Percentiles rank a stretch among this genome's conserved stretches.
These are phyloP conservation scores for Penicillium concentricum DNA, from an alignment of 2,329 filamentous ascomycete genomes.

Conservation along the genomic window DNA sequence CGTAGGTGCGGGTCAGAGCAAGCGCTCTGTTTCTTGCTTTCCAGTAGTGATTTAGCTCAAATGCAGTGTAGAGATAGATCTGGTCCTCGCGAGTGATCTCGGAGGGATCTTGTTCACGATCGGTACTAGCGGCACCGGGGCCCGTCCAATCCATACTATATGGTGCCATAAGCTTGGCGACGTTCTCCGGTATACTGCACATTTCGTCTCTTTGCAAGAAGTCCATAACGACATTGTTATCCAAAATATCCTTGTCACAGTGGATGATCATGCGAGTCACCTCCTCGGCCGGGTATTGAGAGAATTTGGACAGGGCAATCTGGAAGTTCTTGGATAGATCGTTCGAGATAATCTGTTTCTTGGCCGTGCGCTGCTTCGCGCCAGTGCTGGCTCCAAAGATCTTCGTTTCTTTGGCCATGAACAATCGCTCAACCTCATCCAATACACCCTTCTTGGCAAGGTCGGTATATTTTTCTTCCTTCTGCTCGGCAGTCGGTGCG, in stretches of 20 bases:
- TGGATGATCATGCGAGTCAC: conserved; percentile 92
- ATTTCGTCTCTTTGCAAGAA: conserved; percentile 91
- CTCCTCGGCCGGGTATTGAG: conserved; percentile 77
- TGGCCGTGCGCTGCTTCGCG: conserved; percentile 78
- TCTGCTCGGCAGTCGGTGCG: conserved; percentile 78
- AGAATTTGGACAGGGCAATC: conserved; percentile 92
- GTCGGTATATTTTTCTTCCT: conserved; percentile 94
- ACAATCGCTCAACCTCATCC: conserved; percentile 95
- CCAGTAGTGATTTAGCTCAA: conserved; percentile 96
- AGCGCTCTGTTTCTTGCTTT: conserved; percentile 94
- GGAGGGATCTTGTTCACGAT: conserved; percentile 77
- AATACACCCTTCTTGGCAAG: conserved; percentile 91
- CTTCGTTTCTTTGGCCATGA: conserved; percentile 96
- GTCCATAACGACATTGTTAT: conserved; percentile 92
- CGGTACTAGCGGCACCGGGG: conserved; percentile 72
- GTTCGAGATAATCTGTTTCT: conserved; percentile 93
- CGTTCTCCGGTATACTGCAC: conserved; percentile 88
- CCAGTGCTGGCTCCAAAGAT: conserved; percentile 65
- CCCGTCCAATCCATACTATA: conserved; percentile 97
- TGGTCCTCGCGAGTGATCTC: conserved; percentile 95
- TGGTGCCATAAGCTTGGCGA: conserved; percentile 84
- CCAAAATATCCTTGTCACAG: conserved; percentile 83
- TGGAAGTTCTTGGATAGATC: conserved; percentile 88
- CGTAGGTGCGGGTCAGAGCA: conserved; percentile 76
- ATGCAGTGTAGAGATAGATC: conserved; percentile 89